phyloP scores from a whole-genome alignment of 768 basidiomycete genomes.

The Lactarius vividus region DNA sequence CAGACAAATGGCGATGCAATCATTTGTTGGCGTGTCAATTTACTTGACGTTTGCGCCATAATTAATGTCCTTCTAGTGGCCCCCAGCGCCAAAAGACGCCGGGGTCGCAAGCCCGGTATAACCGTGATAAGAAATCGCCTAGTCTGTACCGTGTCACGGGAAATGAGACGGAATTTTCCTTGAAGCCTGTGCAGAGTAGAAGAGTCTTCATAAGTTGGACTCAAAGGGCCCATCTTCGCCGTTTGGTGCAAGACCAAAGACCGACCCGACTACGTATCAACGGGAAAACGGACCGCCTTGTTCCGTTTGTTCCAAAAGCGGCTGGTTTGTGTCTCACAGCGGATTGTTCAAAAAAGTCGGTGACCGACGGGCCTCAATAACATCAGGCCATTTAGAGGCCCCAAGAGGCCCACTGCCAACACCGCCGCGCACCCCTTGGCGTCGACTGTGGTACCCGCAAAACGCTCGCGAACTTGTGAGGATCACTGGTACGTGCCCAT shows the following conservation, averaged over 20 bases:
- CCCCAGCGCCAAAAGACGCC: background rate
- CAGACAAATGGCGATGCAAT: background rate
- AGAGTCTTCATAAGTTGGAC: background rate
- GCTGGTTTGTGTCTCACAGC: slow-evolving; percentile 20
- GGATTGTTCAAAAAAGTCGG: slow-evolving; percentile 17
- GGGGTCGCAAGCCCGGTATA: background rate
- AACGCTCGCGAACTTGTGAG: background rate
- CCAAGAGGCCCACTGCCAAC: background rate
- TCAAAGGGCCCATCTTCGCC: background rate
- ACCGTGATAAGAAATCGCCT: background rate
- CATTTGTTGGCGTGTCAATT: background rate
- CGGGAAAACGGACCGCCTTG: background rate
- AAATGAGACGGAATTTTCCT: background rate
- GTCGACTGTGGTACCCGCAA: background rate
- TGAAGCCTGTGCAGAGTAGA: background rate
- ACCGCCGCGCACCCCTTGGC: background rate
- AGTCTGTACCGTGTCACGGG: background rate
- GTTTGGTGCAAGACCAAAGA: background rate
- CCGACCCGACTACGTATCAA: too few relatives aligned
- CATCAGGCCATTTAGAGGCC: background rate
- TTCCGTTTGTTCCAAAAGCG: slow-evolving; percentile 14
- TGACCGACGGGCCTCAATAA: background rate
- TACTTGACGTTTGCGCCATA: background rate
- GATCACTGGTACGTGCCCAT: background rate
- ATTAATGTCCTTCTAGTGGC: background rate